phyloP scores from a whole-genome alignment of 2,329 filamentous ascomycete species.

The Phyllosticta citrichinensis region DNA sequence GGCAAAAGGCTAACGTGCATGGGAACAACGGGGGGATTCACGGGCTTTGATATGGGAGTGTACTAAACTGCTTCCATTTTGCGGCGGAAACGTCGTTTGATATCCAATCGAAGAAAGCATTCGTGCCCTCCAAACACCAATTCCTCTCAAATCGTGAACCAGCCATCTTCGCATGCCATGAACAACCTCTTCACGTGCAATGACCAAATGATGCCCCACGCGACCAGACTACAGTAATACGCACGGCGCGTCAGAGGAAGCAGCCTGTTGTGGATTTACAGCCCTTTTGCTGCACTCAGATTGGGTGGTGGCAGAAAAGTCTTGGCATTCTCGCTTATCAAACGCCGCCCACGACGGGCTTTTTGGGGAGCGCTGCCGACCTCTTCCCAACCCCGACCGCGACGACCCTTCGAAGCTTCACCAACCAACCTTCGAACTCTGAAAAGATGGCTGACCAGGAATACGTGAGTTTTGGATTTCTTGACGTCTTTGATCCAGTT shows the following conservation, averaged over 20 bases:
- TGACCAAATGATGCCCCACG: too few species aligned
- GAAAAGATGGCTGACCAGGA: constrained; percentile 78
- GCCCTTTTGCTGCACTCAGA: not conserved
- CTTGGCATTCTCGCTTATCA: constrained; percentile 10
- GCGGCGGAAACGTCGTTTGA: constrained; percentile 7
- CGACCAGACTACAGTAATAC: not conserved
- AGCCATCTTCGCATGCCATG: not conserved
- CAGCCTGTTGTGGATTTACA: not conserved
- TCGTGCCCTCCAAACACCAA: constrained; percentile 2
- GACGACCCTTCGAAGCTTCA: constrained; percentile 25
- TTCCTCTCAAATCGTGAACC: not conserved
- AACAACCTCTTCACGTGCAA: too few species aligned
- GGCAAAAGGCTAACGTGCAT: constrained; percentile 4
- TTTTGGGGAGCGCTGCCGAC: constrained; percentile 2
- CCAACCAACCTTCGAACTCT: constrained; percentile 29
- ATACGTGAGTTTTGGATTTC: constrained; percentile 58
- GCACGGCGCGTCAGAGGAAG: not conserved
- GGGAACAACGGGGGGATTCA: constrained; percentile 24
- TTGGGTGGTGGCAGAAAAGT: not conserved
- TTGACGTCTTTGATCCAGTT: constrained; percentile 6
- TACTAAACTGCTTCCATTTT: not conserved
- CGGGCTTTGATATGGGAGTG: constrained; percentile 11
- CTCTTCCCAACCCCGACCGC: constrained; percentile 24
- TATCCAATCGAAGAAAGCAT: constrained; percentile 8
- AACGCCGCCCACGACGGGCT: not conserved